Base-by-base conservation (phyloP, 2,329 filamentous ascomycete species). In the Penicillium sp. region DNA sequence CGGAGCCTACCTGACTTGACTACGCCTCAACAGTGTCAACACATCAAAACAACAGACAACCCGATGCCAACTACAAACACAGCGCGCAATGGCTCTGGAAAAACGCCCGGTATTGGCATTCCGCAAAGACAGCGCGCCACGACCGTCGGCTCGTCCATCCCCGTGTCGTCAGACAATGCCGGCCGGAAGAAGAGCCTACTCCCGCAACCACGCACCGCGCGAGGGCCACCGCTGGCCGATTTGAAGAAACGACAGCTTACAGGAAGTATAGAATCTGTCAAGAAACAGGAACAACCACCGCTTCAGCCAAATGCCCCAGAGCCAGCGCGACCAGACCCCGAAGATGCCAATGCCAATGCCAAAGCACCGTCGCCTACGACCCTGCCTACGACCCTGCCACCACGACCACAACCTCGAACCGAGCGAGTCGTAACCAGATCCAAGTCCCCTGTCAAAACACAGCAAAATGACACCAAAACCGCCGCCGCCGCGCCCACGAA, bases 111-210 rank as follows among this genome's bases (percentile, higher is more conserved):
- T 43, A 33, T 50, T 40, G 18, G 47, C 35, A 35, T 60, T 14
- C 47, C 55, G 21, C 48, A 58, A n/a, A 60, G 48, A 28, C 43
- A 60, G 53, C 61, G 59, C 23, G 56, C 61, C 42, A 59, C 40
- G 38, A 59, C 64, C 40, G 43, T 56, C 20, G 26, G 42, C 16
- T 55, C 60, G 7, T 58, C 57, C 9, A 60, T 53, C 18, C 52
- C 60, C 24, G 45, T 51, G 9, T 43, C 59, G 14, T 42, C 35
- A 24, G 65, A 65, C 33, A 64, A 62, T 48, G 50, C 57, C 38
- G 58, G 57, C 42, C 66, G 62, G n/a, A 63, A 60, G 38, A 69
- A 67, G 57, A 74, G 67, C 20, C 61, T 69, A 8, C 62, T 74
- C 8, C 68, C 69, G 3, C 69, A 71, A 47, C 62, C 66, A 40